Conservation (phyloP, 352 stramenopile genomes). For the Phytophthora uliginosa region DNA sequence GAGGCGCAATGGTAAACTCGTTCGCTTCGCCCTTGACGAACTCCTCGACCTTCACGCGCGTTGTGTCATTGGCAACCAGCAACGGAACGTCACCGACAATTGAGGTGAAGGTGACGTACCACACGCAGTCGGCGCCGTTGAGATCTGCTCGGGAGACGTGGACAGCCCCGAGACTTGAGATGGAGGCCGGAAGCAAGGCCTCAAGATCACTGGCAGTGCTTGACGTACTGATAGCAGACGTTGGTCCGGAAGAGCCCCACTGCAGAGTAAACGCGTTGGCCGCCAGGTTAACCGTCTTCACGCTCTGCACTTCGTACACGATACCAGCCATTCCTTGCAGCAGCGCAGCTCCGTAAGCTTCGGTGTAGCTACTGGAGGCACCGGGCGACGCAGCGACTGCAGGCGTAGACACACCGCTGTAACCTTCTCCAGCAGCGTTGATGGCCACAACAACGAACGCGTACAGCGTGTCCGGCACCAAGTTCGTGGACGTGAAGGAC, state of each 20-base stretch:
- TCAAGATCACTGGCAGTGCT: constrained; percentile 59
- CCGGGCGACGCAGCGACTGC: constrained; percentile 95
- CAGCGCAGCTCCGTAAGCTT: constrained; percentile 91
- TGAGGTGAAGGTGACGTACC: constrained; percentile 90
- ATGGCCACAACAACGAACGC: constrained; percentile 94
- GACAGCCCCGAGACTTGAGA: constrained; percentile 56
- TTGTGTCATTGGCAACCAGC: constrained; percentile 60
- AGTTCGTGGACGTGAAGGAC: constrained; percentile 77
- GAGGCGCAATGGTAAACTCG: constrained; percentile 96
- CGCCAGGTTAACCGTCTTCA: constrained; percentile 61
- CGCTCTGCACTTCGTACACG: constrained; percentile 96
- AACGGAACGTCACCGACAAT: constrained; percentile 85
- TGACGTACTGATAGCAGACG: constrained; percentile 51
- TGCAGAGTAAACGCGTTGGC: constrained; percentile 62
- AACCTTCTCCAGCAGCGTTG: constrained; percentile 92
- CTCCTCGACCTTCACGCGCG: constrained; percentile 78
- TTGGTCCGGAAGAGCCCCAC: constrained; percentile 44
- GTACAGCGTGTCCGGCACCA: constrained; percentile 93
- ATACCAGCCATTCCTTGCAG: constrained; percentile 93
- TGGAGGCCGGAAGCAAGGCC: constrained; percentile 41
- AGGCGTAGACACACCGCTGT: constrained; percentile 87
- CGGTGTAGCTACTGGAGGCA: constrained; percentile 87
- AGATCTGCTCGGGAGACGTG: constrained; percentile 69
- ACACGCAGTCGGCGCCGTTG: constrained; percentile 64
- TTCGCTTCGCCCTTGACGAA: constrained; percentile 96